Percentiles rank a stretch among this genome's conserved stretches.
Evolutionary conservation across 441 rosid genomes (phyloP).

Genomic region (Melastoma candidum): DNA sequence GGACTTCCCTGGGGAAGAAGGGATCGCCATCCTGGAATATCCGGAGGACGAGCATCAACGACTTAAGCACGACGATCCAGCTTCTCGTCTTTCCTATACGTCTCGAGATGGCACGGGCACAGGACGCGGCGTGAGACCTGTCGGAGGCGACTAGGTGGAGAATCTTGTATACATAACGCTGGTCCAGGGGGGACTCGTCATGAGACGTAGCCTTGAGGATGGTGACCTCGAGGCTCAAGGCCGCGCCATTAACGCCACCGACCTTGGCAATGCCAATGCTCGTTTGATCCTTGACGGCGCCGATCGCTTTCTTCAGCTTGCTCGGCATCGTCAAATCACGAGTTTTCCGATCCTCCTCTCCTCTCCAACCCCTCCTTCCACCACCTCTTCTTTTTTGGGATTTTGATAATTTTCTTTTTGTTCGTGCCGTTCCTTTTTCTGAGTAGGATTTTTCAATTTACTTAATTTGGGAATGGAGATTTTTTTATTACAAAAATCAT

Average conservation of each 20-base stretch:
- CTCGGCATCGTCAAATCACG: slow-evolving; percentile 46
- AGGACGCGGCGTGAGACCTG: slow-evolving; percentile 40
- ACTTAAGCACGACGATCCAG: slow-evolving; percentile 81
- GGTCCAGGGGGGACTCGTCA: slow-evolving; percentile 57
- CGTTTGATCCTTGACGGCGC: slow-evolving; percentile 81
- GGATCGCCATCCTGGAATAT: slow-evolving; percentile 80
- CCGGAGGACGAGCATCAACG: slow-evolving; percentile 59
- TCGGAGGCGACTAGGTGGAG: slow-evolving; percentile 43
- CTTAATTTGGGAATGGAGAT: too few relatives aligned
- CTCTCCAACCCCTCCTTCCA: too few relatives aligned
- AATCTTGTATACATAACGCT: slow-evolving; percentile 43
- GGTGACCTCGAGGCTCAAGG: slow-evolving; percentile 46
- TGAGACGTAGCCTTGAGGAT: slow-evolving; percentile 74
- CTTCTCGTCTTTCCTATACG: slow-evolving; percentile 59
- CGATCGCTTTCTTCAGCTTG: slow-evolving; percentile 75
- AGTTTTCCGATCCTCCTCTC: too few relatives aligned
- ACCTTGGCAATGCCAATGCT: slow-evolving; percentile 86
- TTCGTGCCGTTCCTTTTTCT: too few relatives aligned
- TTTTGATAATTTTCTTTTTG: too few relatives aligned
- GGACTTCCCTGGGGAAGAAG: slow-evolving; percentile 61
- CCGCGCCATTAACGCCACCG: slow-evolving; percentile 28
- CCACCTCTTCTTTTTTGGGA: too few relatives aligned
- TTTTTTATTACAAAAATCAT: too few relatives aligned
- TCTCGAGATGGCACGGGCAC: slow-evolving; percentile 48
- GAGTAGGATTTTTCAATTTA: too few relatives aligned